Percentiles rank a stretch among this genome's conserved stretches.
Conservation (phyloP, 257 asterid genomes). For the Solanum appendiculatum region DNA sequence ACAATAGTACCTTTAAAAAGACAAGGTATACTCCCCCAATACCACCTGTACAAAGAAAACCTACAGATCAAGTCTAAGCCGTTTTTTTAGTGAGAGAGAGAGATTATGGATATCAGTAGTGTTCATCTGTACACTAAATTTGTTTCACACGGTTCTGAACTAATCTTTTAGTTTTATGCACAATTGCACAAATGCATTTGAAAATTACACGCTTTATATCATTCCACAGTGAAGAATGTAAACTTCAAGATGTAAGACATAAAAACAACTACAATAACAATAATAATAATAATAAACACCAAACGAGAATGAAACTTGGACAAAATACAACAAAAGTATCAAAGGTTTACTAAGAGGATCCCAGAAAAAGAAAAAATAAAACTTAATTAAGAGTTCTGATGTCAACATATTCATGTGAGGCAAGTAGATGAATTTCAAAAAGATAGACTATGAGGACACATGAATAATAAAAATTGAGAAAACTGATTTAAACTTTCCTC, state of each 20-base stretch:
- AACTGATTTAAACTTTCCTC: neutral
- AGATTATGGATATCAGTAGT: neutral
- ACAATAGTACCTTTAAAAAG: neutral
- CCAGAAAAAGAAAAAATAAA: neutral
- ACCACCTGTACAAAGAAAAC: neutral
- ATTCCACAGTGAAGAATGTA: neutral
- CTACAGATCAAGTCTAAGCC: neutral
- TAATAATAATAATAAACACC: neutral
- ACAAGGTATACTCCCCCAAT: neutral
- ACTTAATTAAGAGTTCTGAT: neutral
- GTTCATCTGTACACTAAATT: neutral
- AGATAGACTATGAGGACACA: neutral
- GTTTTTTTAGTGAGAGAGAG: neutral
- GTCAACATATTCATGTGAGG: neutral
- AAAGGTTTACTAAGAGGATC: neutral
- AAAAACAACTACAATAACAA: neutral
- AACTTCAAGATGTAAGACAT: neutral
- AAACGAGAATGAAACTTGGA: neutral
- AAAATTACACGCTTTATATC: neutral
- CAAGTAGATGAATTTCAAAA: neutral
- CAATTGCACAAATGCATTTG: neutral
- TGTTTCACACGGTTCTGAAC: neutral
- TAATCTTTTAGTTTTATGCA: neutral
- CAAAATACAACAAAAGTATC: neutral
- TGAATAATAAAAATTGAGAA: neutral